These are phyloP conservation scores for Wickerhamomyces bovis DNA, from an alignment of 805 yeast species.

Conservation along the genomic window DNA sequence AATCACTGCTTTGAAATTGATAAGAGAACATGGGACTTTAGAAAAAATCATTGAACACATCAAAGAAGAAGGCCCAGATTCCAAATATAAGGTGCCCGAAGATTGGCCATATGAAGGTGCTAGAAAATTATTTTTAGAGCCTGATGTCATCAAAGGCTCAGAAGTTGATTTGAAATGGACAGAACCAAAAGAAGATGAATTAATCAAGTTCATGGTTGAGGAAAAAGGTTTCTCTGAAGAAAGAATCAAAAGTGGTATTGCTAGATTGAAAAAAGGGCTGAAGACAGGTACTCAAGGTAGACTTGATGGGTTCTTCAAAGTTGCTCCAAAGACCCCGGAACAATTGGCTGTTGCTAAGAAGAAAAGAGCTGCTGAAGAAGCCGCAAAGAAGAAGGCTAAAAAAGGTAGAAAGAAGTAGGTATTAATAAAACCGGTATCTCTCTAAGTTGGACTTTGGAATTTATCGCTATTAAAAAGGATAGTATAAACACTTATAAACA, in stretches of 20 bases:
- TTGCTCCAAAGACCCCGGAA: constrained; percentile 45
- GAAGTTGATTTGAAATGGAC: constrained; percentile 75
- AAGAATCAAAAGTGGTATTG: constrained; percentile 82
- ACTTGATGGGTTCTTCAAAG: constrained; percentile 85
- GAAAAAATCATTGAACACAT: constrained; percentile 72
- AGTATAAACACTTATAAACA: no score
- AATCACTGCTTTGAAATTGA: constrained; percentile 83
- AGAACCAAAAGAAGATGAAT: constrained; percentile 82
- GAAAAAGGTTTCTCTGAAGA: constrained; percentile 93
- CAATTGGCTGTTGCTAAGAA: constrained; percentile 29
- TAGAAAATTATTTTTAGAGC: constrained; percentile 71
- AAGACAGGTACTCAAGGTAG: constrained; percentile 88
- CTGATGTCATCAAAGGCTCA: constrained; percentile 64
- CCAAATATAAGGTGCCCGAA: constrained; percentile 82
- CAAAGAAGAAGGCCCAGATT: constrained; percentile 35
- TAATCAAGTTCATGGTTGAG: constrained; percentile 74
- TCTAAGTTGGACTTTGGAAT: no score
- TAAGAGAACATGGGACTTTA: constrained; percentile 75
- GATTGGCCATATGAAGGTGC: constrained; percentile 93
- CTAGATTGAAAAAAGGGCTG: constrained; percentile 74
- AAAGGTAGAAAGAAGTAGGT: constrained; percentile 17
- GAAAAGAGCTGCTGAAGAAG: constrained; percentile 24
- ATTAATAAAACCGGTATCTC: no score
- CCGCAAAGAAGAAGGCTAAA: constrained; percentile 22
- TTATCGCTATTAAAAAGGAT: no score